phyloP scores from a whole-genome alignment of 352 stramenopile species.

The Pythium guiyangense region DNA sequence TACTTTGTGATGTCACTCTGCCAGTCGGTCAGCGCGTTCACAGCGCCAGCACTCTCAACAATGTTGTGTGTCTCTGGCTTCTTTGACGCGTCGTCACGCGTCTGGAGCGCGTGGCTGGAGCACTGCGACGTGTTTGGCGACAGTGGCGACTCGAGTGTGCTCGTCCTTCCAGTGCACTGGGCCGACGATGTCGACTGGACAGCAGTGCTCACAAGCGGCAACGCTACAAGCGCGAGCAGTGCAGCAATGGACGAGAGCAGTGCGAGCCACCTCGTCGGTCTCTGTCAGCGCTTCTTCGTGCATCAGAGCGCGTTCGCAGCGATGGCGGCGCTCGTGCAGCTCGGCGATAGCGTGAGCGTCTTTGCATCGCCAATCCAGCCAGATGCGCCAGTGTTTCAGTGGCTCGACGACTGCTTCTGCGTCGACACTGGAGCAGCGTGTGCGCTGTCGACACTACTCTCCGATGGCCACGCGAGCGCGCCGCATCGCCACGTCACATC shows the following conservation, averaged over 20 bases:
- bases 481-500: conserved; percentile 29
- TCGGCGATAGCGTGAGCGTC: conserved; percentile 6
- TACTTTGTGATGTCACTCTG: conserved; percentile 41
- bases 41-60: conserved; percentile 14
- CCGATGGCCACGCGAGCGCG: neutral
- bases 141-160: conserved; percentile 9
- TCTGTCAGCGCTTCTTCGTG: conserved; percentile 28
- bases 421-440: conserved; percentile 16
- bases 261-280: conserved; percentile 9
- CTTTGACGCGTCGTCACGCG: conserved; percentile 15
- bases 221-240: neutral
- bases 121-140: conserved; percentile 41
- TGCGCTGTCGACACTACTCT: neutral
- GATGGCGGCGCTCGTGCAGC: conserved; percentile 14
- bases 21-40: conserved; percentile 34
- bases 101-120: conserved; percentile 34
- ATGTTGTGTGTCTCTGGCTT: conserved; percentile 26
- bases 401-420: conserved; percentile 61
- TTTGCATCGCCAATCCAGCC: conserved; percentile 10
- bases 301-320: conserved; percentile 24
- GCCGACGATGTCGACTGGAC: conserved; percentile 27
- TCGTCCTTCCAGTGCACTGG: conserved; percentile 43
- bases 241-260: neutral
- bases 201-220: neutral
- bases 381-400: conserved; percentile 25